Percentiles rank a stretch among this genome's conserved stretches.
phyloP scores from a whole-genome alignment of 1,139 yeast genomes.

The Nakaseomyces sp. region DNA sequence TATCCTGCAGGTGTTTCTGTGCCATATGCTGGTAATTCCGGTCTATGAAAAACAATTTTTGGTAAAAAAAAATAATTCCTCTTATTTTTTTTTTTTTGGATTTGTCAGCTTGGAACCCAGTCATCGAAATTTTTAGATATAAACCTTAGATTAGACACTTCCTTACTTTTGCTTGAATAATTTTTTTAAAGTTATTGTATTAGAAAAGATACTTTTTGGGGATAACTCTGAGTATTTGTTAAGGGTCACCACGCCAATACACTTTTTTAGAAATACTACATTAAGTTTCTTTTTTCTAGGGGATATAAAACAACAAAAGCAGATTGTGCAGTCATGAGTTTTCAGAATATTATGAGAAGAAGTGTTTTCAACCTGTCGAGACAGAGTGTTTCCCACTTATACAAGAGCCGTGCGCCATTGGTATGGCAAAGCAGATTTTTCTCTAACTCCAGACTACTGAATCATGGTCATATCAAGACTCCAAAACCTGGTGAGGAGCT shows the following conservation, averaged over 20 bases:
- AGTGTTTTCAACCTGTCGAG: background rate
- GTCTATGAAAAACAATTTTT: too few relatives aligned
- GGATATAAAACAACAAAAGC: background rate
- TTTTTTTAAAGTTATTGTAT: too few relatives aligned
- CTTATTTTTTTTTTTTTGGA: background rate
- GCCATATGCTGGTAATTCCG: background rate
- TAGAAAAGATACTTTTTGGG: too few relatives aligned
- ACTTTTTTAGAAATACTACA: too few relatives aligned
- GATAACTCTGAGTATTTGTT: too few relatives aligned
- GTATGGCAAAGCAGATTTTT: slow-evolving; percentile 9
- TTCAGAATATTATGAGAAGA: background rate
- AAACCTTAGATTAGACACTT: too few relatives aligned
- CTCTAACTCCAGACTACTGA: slow-evolving; percentile 8
- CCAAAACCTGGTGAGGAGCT: slow-evolving; percentile 90
- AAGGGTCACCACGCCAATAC: too few relatives aligned
- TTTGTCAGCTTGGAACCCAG: background rate
- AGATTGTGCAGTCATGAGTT: background rate
- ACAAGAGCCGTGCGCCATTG: background rate
- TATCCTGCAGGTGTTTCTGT: background rate
- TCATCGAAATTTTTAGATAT: too few relatives aligned
- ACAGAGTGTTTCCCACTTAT: background rate
- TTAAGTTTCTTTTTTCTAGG: too few relatives aligned
- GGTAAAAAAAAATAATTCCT: too few relatives aligned
- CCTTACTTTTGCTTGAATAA: too few relatives aligned
- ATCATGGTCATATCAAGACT: slow-evolving; percentile 79